Base-by-base conservation (phyloP, 225 moss, liverwort and hornwort genomes). In the Asterella californica region DNA sequence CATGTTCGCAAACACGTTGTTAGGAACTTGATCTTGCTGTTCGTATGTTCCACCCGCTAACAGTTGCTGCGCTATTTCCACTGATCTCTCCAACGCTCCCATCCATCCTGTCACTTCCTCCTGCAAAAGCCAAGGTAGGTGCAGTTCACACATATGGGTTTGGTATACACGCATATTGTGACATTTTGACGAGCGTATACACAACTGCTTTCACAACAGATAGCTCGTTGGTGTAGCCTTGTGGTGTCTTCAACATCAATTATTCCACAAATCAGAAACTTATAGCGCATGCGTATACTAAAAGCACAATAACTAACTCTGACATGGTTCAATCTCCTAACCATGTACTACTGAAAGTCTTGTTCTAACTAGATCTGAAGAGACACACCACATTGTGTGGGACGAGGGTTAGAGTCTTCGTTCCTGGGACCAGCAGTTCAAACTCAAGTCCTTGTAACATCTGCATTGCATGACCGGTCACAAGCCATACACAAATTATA, bases 51-150 rank as follows among this genome's bases (percentile, higher is more conserved):
- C 46, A 29, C 79, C 85, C 24, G 62, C 75, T 68, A 82, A 52
- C 12, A 87, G 42, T 53, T 81, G 70, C 48, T 78, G 74, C 32
- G 75, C 87, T 33, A 84, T 82, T 38, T 76, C 75, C 52, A 87
- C 78, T 32, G 87, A 83, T 74, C 78, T 79, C 72, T 87, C 81
- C 75, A 87, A 50, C 7, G 87, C 81, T 60, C 80, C 83, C 73
- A 83, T 71, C 83, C 83, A 87, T 17, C 79, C 84, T 22, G 62
- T 70, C 60, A 81, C 78, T 57, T 87, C 84, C 38, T 79, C 87
- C 87, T 87, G 49, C 74, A 83, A 12, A 45, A 83, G n/a, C 71
- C 60, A 72, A 59, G 0, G 10, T 0, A 46, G n/a, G 36, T 34
- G 1, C 25, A 45, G 65, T 2, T 72, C 67, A 68, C 67, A 15